Evolutionary conservation across 1,139 yeast species (phyloP).

Genomic region (Waltiozyma sp.): DNA sequence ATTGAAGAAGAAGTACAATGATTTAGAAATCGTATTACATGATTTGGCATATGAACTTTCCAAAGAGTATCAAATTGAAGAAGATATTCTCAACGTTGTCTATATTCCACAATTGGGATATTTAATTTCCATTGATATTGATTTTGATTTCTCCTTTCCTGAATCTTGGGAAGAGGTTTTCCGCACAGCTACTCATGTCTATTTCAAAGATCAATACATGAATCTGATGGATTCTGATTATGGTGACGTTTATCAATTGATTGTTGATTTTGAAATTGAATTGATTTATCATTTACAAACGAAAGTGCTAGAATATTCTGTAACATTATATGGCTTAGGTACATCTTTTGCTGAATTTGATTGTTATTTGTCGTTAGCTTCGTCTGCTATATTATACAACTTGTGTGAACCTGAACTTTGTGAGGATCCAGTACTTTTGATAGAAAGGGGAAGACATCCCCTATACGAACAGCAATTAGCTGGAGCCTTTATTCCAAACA

Average conservation of each 20-base stretch:
- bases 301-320: slow-evolving; percentile 14
- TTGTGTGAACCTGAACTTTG: slow-evolving; percentile 30
- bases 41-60: slow-evolving; percentile 18
- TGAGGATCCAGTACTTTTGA: slow-evolving; percentile 13
- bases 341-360: slow-evolving; percentile 26
- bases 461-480: slow-evolving; percentile 27
- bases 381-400: slow-evolving; percentile 22
- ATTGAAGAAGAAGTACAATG: slow-evolving; percentile 22
- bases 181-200: slow-evolving; percentile 26
- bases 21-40: slow-evolving; percentile 25
- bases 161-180: slow-evolving; percentile 28
- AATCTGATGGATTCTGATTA: slow-evolving; percentile 24
- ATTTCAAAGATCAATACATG: slow-evolving; percentile 26
- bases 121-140: slow-evolving; percentile 20
- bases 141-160: slow-evolving; percentile 4
- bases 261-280: slow-evolving; percentile 32
- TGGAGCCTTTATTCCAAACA: slow-evolving; percentile 28
- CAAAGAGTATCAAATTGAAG: slow-evolving; percentile 5
- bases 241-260: slow-evolving; percentile 18
- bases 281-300: slow-evolving; percentile 25
- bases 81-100: slow-evolving; percentile 23
- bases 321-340: slow-evolving; percentile 14
- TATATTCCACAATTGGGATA: slow-evolving; percentile 32
- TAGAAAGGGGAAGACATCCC: slow-evolving; percentile 28
- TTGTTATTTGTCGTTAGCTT: slow-evolving; percentile 28